phyloP scores from a whole-genome alignment of 768 basidiomycete genomes.

The Leccinum fibrillosum region DNA sequence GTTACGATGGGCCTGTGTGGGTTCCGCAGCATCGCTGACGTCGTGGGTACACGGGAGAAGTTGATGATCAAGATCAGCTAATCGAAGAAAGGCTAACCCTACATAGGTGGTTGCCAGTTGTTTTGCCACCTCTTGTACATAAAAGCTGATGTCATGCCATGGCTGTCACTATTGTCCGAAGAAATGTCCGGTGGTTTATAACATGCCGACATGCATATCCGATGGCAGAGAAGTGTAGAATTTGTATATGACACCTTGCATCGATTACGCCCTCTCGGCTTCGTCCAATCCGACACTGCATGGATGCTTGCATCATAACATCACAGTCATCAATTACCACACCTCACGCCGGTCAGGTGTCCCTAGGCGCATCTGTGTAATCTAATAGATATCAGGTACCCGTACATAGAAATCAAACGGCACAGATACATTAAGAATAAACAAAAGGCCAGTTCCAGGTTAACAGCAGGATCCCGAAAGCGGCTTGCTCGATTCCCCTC shows the following conservation, averaged over 20 bases:
- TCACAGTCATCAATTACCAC: too few species aligned
- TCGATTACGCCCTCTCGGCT: too few species aligned
- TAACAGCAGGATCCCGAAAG: conserved; percentile 20
- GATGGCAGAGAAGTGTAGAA: not conserved
- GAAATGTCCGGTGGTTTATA: not conserved
- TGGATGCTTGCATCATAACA: not conserved
- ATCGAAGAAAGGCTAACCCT: not conserved
- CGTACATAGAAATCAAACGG: not conserved
- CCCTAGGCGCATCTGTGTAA: not conserved
- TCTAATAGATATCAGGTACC: not conserved
- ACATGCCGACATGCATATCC: not conserved
- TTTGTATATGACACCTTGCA: not conserved
- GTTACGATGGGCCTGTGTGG: conserved; percentile 44
- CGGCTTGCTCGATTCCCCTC: conserved; percentile 9
- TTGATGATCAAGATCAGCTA: conserved; percentile 28
- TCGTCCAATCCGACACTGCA: not conserved
- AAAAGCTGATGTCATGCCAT: too few species aligned
- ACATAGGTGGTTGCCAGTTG: not conserved
- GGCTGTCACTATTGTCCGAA: not conserved
- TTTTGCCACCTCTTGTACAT: not conserved
- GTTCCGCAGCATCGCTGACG: conserved; percentile 34
- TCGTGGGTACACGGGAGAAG: conserved; percentile 35
- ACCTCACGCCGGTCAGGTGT: not conserved
- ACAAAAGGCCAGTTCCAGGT: not conserved
- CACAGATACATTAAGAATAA: conserved; percentile 25